Evolutionary conservation across 176 grass and related monocot genomes (phyloP).

Genomic region (Elymus sibiricus): DNA sequence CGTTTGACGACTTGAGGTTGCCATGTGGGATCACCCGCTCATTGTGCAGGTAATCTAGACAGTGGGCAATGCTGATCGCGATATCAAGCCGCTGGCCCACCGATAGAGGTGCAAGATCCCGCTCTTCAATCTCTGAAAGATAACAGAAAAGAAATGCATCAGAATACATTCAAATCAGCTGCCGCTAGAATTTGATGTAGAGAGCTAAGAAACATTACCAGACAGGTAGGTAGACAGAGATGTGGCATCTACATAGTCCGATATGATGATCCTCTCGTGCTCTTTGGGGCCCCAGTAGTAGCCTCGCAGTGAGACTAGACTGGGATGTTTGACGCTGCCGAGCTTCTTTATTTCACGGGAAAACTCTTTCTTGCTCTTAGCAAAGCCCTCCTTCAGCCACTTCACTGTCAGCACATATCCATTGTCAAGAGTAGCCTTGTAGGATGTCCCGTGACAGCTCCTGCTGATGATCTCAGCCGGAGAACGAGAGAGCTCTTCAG

Average conservation of each 20-base stretch:
- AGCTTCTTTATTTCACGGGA: slow-evolving; percentile 91
- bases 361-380: slow-evolving; percentile 93
- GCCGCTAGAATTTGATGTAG: background rate
- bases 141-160: slow-evolving; percentile 19
- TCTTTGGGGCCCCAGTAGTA: slow-evolving; percentile 94
- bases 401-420: slow-evolving; percentile 67
- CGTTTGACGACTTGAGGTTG: slow-evolving; percentile 81
- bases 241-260: slow-evolving; percentile 66
- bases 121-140: slow-evolving; percentile 59
- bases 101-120: slow-evolving; percentile 52
- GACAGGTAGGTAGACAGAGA: slow-evolving; percentile 70
- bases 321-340: slow-evolving; percentile 65
- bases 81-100: slow-evolving; percentile 50
- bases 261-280: slow-evolving; percentile 90
- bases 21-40: slow-evolving; percentile 80
- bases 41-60: slow-evolving; percentile 84
- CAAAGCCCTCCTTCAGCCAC: slow-evolving; percentile 91
- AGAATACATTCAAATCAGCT: background rate
- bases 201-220: slow-evolving; percentile 45
- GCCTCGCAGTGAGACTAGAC: slow-evolving; percentile 67
- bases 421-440: slow-evolving; percentile 84
- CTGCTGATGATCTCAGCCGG: slow-evolving; percentile 88
- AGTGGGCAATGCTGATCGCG: slow-evolving; percentile 51
- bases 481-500: slow-evolving; percentile 78
- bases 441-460: slow-evolving; percentile 92